Conservation (phyloP, 148 eudicot genomes). For the Cornus kousa region DNA sequence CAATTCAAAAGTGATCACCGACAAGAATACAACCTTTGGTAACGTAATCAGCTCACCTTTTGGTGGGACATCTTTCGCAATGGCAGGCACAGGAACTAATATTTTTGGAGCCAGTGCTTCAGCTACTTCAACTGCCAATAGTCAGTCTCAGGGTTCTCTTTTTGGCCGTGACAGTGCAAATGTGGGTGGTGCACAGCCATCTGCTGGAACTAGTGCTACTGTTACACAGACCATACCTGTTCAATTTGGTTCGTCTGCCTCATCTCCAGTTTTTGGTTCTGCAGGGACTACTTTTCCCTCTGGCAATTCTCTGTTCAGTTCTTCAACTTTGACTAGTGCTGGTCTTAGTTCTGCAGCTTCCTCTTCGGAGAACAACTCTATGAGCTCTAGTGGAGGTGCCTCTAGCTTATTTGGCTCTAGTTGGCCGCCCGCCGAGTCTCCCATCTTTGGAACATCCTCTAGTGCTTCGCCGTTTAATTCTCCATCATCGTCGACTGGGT, state of each 20-base stretch:
- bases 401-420: slow-evolving; percentile 6
- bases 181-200: slow-evolving; percentile 22
- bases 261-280: slow-evolving; percentile 23
- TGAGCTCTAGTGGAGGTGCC: slow-evolving; percentile 28
- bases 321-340: slow-evolving; percentile 17
- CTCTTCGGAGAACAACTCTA: slow-evolving; percentile 24
- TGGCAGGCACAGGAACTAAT: slow-evolving; percentile 23
- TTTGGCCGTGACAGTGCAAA: slow-evolving; percentile 22
- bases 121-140: slow-evolving; percentile 23
- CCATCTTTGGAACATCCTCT: not conserved
- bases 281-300: slow-evolving; percentile 18
- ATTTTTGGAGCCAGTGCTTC: slow-evolving; percentile 38
- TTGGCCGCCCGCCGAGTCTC: not conserved
- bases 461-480: slow-evolving; percentile 19
- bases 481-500: slow-evolving; percentile 26
- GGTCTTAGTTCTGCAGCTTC: slow-evolving; percentile 35
- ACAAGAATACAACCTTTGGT: slow-evolving; percentile 29
- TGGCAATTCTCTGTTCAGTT: not conserved
- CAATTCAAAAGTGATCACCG: slow-evolving; percentile 23
- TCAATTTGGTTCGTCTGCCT: slow-evolving; percentile 28
- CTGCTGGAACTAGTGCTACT: slow-evolving; percentile 19
- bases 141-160: slow-evolving; percentile 31
- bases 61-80: slow-evolving; percentile 21
- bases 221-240: slow-evolving; percentile 20
- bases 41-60: slow-evolving; percentile 23